Evolutionary conservation across 108 stramenopile species (phyloP).

Genomic region (Poteriospumella lacustris): DNA sequence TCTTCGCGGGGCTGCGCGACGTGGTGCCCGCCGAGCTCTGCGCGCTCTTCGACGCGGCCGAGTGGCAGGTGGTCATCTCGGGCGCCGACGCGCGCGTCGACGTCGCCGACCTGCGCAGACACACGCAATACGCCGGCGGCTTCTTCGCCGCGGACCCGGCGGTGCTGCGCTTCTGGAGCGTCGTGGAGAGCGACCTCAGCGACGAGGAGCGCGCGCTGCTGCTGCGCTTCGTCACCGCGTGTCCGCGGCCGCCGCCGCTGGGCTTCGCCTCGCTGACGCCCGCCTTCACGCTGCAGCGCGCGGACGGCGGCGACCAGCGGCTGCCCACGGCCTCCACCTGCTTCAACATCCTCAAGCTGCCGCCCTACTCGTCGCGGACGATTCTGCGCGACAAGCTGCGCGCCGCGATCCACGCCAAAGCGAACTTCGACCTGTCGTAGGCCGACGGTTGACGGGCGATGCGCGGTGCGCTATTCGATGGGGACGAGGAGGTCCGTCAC

Average conservation of each 20-base stretch:
- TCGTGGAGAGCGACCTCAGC: constrained; percentile 58
- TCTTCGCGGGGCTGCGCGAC: not conserved
- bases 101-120: constrained; percentile 75
- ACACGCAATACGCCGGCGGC: constrained; percentile 81
- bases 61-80: constrained; percentile 85
- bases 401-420: constrained; percentile 71
- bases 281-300: constrained; percentile 88
- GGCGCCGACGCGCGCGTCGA: constrained; percentile 73
- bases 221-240: constrained; percentile 90
- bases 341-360: constrained; percentile 96
- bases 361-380: constrained; percentile 88
- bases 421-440: constrained; percentile 84
- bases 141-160: constrained; percentile 72
- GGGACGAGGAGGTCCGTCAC: no score
- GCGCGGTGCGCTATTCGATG: no score
- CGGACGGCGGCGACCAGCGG: constrained; percentile 68
- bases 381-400: constrained; percentile 72
- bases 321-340: constrained; percentile 92
- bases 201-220: constrained; percentile 73
- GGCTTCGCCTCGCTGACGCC: constrained; percentile 90
- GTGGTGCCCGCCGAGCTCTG: not conserved
- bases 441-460: no score
- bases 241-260: constrained; percentile 89
- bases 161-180: constrained; percentile 81
- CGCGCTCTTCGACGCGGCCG: constrained; percentile 78